Evolutionary conservation across 140 eudicot genomes (phyloP), one percentile per base, ranked within the genome.

Genomic region (Senecio squalidus): DNA sequence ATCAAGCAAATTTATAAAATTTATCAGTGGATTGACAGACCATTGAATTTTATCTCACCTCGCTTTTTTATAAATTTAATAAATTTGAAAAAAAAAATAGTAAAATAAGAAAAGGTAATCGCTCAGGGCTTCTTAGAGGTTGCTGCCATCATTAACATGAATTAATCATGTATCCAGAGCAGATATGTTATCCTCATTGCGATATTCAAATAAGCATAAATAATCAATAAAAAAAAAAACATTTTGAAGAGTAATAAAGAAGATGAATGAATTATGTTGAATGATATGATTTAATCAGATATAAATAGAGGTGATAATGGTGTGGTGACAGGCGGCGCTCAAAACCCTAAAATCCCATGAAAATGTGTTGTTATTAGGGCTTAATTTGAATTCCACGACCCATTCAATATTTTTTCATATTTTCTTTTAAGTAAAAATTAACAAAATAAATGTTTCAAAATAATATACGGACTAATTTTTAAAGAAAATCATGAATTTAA

Each of bases 41-140:
- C 82, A 69, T 46, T 75, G 81, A 75, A 75, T 69, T 68, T 23
- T 75, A 69, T 69, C n/a, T n/a, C n/a, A n/a, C n/a, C n/a, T n/a
- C n/a, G n/a, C n/a, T n/a, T n/a, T n/a, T n/a, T n/a, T n/a, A 56
- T 1, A 55, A 6, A 21, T 58, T 18, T 25, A 17, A 4, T 6
- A 46, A 13, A 5, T 2, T 6, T 0, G 3, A 50, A 41, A 21
- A 64, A 22, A 5, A 31, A 23, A 22, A 2, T 2, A 7, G 38
- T 3, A 1, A 48, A 48, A 20, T 1, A 22, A 0, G n/a, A n/a
- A n/a, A n/a, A n/a, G n/a, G 9, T 8, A 9, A 49, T 4, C 31
- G 56, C 56, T 61, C 36, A 45, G 33, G 21, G 45, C 38, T 44
- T 44, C 33, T 49, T 49, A 49, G 56, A 49, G 56, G 56, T 49